A percentile compares a stretch with the other conserved stretches of the same genome.
These are phyloP conservation scores for Boeremia lycopersici DNA, from an alignment of 2,329 filamentous ascomycete genomes.

Conservation along the genomic window DNA sequence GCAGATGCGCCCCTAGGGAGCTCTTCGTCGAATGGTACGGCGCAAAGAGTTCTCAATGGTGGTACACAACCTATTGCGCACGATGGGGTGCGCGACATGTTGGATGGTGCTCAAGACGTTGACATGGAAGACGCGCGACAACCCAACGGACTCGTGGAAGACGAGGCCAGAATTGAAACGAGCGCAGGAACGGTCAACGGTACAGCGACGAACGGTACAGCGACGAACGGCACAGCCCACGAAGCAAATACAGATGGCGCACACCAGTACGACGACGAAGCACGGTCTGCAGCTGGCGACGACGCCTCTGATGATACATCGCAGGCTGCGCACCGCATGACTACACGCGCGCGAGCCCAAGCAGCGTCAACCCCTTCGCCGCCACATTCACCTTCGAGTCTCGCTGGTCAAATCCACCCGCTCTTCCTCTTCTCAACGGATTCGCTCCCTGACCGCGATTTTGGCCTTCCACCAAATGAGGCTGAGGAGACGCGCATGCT, in stretches of 20 bases:
- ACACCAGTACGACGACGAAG: constrained; percentile 33
- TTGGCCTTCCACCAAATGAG: constrained; percentile 73
- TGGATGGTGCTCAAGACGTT: constrained; percentile 27
- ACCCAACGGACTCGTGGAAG: constrained; percentile 20
- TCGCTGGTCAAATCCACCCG: constrained; percentile 70
- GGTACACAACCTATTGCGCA: constrained; percentile 11
- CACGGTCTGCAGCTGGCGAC: constrained; percentile 33
- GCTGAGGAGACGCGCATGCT: constrained; percentile 79
- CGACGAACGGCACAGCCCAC: constrained; percentile 32
- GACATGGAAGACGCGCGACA: constrained; percentile 37
- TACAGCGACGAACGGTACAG: constrained; percentile 19
- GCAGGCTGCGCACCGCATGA: constrained; percentile 59
- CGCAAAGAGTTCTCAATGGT: constrained; percentile 17
- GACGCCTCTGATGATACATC: constrained; percentile 52
- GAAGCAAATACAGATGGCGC: constrained; percentile 17
- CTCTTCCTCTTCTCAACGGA: constrained; percentile 71
- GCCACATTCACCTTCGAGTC: constrained; percentile 54
- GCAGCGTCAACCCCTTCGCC: constrained; percentile 48
- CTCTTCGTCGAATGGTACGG: constrained; percentile 19
- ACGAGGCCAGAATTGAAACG: constrained; percentile 20
- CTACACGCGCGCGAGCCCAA: constrained; percentile 60
- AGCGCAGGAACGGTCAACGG: constrained; percentile 21
- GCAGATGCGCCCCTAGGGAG: constrained; percentile 36
- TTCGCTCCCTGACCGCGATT: constrained; percentile 69
- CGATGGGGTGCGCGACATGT: constrained; percentile 21